Evolutionary conservation across 2,329 filamentous ascomycete genomes (phyloP), one percentile per base, ranked within the genome.

Genomic region (Orbilia ellipsospora): DNA sequence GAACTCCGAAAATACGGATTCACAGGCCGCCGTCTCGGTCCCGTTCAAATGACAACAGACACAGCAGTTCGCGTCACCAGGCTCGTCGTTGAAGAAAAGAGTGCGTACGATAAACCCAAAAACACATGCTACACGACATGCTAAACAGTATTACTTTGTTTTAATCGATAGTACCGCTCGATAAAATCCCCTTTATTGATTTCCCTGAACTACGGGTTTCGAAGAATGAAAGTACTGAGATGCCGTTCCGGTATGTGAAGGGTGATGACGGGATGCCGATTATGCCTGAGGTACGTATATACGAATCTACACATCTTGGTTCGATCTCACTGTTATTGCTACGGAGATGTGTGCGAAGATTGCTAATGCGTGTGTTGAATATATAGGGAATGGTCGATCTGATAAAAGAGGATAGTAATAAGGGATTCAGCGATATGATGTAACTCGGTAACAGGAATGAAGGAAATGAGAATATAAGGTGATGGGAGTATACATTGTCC

Each of bases 41-140:
- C 94, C 6, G 90, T 94, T 79, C 95, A 99, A 83, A 97, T 99
- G 94, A 98, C 95, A 2, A 99, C 95, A 3, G 95, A 99, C 82
- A 99, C 95, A 18, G 95, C 95, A 3, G 95, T 97, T 60, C 88
- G 95, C 78, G 94, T 97, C 52, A 98, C 95, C 36, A 88, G 95
- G 78, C 90, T 96, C 79, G 91, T 98, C 4, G 89, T 94, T 10
- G 91, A 96, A 80, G 88, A 94, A 78, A 91, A 91, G 84, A 87
- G 94, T 96, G 83, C 78, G 87, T 81, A 70, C n/a, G 18, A 3
- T n/a, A n/a, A n/a, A n/a, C n/a, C n/a, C n/a, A n/a, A n/a, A n/a
- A n/a, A n/a, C n/a, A n/a, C n/a, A n/a, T n/a, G n/a, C n/a, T n/a
- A n/a, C n/a, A n/a, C n/a, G 6, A 36, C 5, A 36, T 1, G 5